Percentiles rank a stretch among this genome's conserved stretches.
Conservation (phyloP, 768 basidiomycete species). For the Boletus edulis region DNA sequence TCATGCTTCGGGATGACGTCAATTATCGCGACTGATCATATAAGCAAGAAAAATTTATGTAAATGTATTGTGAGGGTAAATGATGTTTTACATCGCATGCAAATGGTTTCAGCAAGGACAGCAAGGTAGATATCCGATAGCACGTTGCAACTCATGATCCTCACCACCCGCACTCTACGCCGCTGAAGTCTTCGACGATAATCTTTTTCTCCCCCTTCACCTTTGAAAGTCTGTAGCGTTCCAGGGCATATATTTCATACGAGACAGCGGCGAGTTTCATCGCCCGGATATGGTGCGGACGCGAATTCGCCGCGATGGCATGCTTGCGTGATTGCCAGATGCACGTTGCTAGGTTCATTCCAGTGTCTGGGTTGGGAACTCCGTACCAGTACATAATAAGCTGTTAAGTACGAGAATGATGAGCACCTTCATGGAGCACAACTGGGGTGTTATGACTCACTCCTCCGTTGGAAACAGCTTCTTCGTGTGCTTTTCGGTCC, state of each 20-base stretch:
- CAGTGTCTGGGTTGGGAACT: constrained; percentile 67
- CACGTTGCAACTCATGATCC: neutral
- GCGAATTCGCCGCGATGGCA: constrained; percentile 75
- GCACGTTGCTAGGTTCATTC: constrained; percentile 92
- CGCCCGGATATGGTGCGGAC: constrained; percentile 79
- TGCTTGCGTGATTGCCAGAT: constrained; percentile 91
- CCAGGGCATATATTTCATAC: constrained; percentile 77
- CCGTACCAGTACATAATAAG: constrained; percentile 96
- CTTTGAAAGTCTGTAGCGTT: constrained; percentile 75
- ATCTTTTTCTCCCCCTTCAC: constrained; percentile 54
- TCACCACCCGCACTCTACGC: constrained; percentile 73
- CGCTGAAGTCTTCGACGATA: constrained; percentile 55
- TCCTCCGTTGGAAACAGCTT: constrained; percentile 85
- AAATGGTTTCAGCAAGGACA: neutral
- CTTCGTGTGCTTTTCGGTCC: constrained; percentile 86
- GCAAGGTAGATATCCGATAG: neutral
- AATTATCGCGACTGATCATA: neutral
- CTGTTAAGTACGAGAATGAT: constrained; percentile 30
- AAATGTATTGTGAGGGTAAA: neutral
- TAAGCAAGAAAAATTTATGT: no score
- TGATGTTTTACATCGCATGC: neutral
- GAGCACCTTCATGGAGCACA: constrained; percentile 1
- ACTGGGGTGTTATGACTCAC: constrained; percentile 40
- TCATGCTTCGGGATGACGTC: neutral
- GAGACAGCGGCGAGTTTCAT: constrained; percentile 75